Evolutionary conservation across 768 basidiomycete genomes (phyloP).

Genomic region (Butyriboletus loyo): DNA sequence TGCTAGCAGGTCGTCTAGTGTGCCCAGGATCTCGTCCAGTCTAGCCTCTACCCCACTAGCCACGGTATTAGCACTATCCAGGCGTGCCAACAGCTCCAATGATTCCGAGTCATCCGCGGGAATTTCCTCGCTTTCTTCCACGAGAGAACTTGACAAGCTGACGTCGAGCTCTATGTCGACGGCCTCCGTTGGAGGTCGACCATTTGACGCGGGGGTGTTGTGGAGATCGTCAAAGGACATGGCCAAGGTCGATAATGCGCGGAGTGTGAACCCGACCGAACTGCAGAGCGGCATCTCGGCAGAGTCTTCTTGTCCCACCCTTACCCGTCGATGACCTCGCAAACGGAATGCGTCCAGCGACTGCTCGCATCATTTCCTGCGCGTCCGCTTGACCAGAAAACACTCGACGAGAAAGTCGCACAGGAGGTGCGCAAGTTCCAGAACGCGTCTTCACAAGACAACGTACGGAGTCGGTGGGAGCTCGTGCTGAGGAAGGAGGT

Average conservation of each 20-base stretch:
- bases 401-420: slow-evolving; percentile 49
- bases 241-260: slow-evolving; percentile 15
- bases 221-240: slow-evolving; percentile 30
- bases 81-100: slow-evolving; percentile 48
- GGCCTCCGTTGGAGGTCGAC: slow-evolving; percentile 1
- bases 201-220: slow-evolving; percentile 10
- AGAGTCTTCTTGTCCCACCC: neutral
- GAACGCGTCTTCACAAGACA: slow-evolving; percentile 49
- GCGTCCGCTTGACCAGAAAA: slow-evolving; percentile 45
- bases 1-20: slow-evolving; percentile 53
- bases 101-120: slow-evolving; percentile 34
- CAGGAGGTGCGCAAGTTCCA: slow-evolving; percentile 43
- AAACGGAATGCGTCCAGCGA: slow-evolving; percentile 46
- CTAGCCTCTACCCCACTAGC: slow-evolving; percentile 60
- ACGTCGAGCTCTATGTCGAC: slow-evolving; percentile 38
- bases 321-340: slow-evolving; percentile 42
- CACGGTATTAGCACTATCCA: slow-evolving; percentile 57
- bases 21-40: slow-evolving; percentile 58
- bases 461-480: slow-evolving; percentile 73
- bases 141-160: slow-evolving; percentile 29
- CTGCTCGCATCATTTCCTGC: slow-evolving; percentile 53
- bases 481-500: slow-evolving; percentile 67
- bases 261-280: slow-evolving; percentile 11
- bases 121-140: slow-evolving; percentile 24
- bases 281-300: slow-evolving; percentile 26